Base-by-base conservation (phyloP, 2,329 filamentous ascomycete species). In the Torrubiella hemipterigena region DNA sequence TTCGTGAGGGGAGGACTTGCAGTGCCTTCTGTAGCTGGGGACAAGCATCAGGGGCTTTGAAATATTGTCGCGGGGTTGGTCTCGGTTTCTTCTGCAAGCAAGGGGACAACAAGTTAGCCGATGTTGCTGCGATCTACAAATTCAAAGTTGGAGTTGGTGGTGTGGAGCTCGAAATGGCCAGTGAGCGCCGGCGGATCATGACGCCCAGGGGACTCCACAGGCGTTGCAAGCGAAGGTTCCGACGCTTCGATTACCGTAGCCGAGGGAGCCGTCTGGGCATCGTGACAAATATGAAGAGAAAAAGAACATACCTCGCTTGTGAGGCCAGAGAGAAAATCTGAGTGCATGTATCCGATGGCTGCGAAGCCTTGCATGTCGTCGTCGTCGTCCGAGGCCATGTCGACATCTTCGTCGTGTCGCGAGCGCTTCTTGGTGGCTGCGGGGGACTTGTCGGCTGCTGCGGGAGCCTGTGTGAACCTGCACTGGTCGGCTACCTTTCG, bases 401-500 rank as follows among this genome's bases (percentile, higher is more conserved):
- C 39, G 11, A 36, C 30, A 11, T 35, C 29, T n/a, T 36, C 31
- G 10, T 26, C 23, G 18, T 35, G 35, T 4, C 39, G 34, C 25
- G 31, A 32, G 16, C 37, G 32, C 27, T 39, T 40, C 7, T 30
- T 28, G 12, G 27, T 30, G 7, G 7, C 19, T n/a, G 27, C 27
- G 34, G 18, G 36, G 29, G 14, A 39, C 30, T 18, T 42, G 50
- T 21, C 34, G 20, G 36, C 33, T n/a, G 34, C 34, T 29, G 39
- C 31, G 21, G 32, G 32, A 30, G 42, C 40, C 5, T 36, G 32
- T 28, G 39, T 48, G 36, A 57, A 58, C 24, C 44, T 44, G 33
- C 55, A 58, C 38, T 50, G 49, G 34, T 54, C 47, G 26, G 50
- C 47, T 17, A 58, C 52, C 33, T 57, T 55, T 38, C 55, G 53